Conservation (phyloP, 2,329 filamentous ascomycete species). For the Coleophoma crateriformis region DNA sequence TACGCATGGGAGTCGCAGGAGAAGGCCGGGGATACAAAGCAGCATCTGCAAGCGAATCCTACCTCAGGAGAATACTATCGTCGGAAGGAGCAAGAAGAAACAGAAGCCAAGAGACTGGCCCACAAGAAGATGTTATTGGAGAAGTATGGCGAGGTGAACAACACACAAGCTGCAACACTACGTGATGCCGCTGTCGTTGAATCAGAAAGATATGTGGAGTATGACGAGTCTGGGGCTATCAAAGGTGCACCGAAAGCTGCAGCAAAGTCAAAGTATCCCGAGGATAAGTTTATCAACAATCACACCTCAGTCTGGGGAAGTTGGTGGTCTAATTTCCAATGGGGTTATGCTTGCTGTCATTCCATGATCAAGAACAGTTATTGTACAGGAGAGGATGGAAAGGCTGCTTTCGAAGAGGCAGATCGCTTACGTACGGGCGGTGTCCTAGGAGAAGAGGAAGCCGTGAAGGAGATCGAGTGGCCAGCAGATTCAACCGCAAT, state of each 20-base stretch:
- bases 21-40: slow-evolving; percentile 66
- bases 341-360: slow-evolving; percentile 95
- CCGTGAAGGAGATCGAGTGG: slow-evolving; percentile 17
- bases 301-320: slow-evolving; percentile 92
- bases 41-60: slow-evolving; percentile 93
- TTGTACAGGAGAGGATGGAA: slow-evolving; percentile 89
- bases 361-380: slow-evolving; percentile 95
- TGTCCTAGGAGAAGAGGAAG: slow-evolving; percentile 27
- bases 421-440: slow-evolving; percentile 50
- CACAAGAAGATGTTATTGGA: slow-evolving; percentile 67
- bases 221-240: slow-evolving; percentile 83
- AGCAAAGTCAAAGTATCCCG: slow-evolving; percentile 84
- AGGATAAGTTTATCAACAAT: slow-evolving; percentile 85
- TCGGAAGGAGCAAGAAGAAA: slow-evolving; percentile 73
- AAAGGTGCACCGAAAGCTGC: slow-evolving; percentile 77
- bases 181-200: slow-evolving; percentile 67
- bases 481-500: slow-evolving; percentile 22
- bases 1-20: slow-evolving; percentile 98
- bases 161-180: slow-evolving; percentile 52
- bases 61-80: slow-evolving; percentile 83
- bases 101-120: slow-evolving; percentile 61
- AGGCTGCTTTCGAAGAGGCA: slow-evolving; percentile 71
- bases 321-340: slow-evolving; percentile 94
- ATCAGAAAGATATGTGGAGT: slow-evolving; percentile 86
- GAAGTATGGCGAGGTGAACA: slow-evolving; percentile 73